These are phyloP conservation scores for Borealophlyctis nickersoniae DNA, from an alignment of 192 early-diverging fungal genomes.

Conservation along the genomic window DNA sequence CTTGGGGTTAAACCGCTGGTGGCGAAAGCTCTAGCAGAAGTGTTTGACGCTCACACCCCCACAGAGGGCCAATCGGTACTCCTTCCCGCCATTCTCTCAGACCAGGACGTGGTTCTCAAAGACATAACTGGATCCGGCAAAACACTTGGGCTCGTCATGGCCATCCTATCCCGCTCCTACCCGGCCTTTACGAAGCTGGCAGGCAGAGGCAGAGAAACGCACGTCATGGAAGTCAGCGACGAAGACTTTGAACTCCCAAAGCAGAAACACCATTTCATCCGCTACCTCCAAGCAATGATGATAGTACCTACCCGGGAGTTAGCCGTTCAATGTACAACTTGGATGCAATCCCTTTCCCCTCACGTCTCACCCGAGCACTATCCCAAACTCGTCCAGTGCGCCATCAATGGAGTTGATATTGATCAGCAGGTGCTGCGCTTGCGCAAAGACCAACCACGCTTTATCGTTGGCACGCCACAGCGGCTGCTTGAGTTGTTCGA, in stretches of 20 bases:
- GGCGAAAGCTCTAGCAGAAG: slow-evolving; percentile 4
- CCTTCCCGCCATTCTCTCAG: slow-evolving; percentile 35
- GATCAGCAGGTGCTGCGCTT: slow-evolving; percentile 28
- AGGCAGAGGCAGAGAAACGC: no score
- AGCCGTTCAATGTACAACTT: slow-evolving; percentile 35
- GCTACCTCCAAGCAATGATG: slow-evolving; percentile 32
- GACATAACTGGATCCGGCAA: slow-evolving; percentile 49
- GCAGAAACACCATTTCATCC: slow-evolving; percentile 13
- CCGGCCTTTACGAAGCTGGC: not conserved
- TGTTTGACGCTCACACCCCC: slow-evolving; percentile 13
- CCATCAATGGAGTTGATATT: slow-evolving; percentile 28
- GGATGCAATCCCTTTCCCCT: slow-evolving; percentile 17
- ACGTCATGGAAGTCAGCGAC: no score
- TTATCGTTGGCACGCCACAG: slow-evolving; percentile 45
- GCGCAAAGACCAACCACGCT: slow-evolving; percentile 14
- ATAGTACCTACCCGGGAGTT: slow-evolving; percentile 48
- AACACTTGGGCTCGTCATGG: slow-evolving; percentile 36
- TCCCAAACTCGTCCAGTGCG: slow-evolving; percentile 36
- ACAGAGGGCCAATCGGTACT: slow-evolving; percentile 28
- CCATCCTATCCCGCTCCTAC: slow-evolving; percentile 23
- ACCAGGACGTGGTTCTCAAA: slow-evolving; percentile 38
- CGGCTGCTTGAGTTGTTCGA: slow-evolving; percentile 32
- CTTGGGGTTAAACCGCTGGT: slow-evolving; percentile 9
- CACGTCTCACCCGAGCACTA: slow-evolving; percentile 5
- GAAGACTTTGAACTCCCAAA: not conserved